Percentiles rank a stretch among this genome's conserved stretches.
phyloP scores from a whole-genome alignment of 2,329 filamentous ascomycete species.

The Penicillium sp. region DNA sequence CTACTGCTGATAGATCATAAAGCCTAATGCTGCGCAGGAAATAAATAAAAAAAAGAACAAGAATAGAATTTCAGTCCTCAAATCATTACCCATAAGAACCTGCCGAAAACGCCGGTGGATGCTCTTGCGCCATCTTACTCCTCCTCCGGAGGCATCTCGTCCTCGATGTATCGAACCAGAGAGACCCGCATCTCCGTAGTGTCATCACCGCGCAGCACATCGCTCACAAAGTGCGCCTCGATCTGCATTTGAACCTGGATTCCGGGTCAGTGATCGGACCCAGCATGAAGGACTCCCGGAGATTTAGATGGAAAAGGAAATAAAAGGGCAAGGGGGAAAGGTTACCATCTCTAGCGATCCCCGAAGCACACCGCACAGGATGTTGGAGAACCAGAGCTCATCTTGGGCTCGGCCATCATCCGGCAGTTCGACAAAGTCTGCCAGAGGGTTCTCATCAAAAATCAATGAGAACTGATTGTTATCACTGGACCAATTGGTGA shows the following conservation, averaged over 20 bases:
- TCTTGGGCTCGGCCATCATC: constrained; percentile 95
- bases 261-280: constrained; percentile 19
- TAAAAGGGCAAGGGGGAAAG: background rate
- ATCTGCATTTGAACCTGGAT: constrained; percentile 88
- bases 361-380: constrained; percentile 87
- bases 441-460: constrained; percentile 95
- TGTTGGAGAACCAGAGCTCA: constrained; percentile 98
- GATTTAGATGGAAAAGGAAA: constrained; percentile 4
- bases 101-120: constrained; percentile 23
- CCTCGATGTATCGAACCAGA: constrained; percentile 90
- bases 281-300: constrained; percentile 12
- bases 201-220: constrained; percentile 88
- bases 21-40: constrained; percentile 15
- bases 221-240: constrained; percentile 93
- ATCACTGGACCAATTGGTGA: constrained; percentile 95
- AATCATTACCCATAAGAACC: constrained; percentile 4
- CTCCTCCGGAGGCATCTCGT: constrained; percentile 95
- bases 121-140: constrained; percentile 56
- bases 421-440: constrained; percentile 95
- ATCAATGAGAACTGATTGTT: constrained; percentile 95
- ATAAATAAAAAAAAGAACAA: background rate
- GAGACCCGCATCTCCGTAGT: constrained; percentile 96
- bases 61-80: constrained; percentile 2
- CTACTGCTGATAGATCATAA: constrained; percentile 25
- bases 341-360: constrained; percentile 91